Evolutionary conservation across 129 eudicot species (phyloP).

Genomic region (Centella asiatica): DNA sequence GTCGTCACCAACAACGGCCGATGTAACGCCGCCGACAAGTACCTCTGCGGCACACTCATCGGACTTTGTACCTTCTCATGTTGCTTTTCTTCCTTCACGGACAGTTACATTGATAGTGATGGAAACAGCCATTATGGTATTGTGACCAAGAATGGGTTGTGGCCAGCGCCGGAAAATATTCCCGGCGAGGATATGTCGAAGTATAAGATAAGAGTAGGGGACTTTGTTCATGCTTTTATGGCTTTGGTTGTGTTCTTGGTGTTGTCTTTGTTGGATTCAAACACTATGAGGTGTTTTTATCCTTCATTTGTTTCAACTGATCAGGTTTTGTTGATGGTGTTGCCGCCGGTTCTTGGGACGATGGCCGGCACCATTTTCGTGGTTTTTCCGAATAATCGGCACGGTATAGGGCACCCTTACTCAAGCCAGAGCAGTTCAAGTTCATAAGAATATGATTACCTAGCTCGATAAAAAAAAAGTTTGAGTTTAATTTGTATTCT

Average conservation of each 20-base stretch:
- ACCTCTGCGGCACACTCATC: constrained; percentile 37
- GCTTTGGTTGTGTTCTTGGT: constrained; percentile 41
- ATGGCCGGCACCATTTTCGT: constrained; percentile 42
- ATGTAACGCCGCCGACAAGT: constrained; percentile 44
- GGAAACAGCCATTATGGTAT: constrained; percentile 56
- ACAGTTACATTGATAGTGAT: constrained; percentile 47
- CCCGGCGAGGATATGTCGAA: constrained; percentile 26
- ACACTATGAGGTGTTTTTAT: constrained; percentile 53
- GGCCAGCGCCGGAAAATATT: constrained; percentile 26
- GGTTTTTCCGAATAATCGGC: constrained; percentile 50
- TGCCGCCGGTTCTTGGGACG: constrained; percentile 66
- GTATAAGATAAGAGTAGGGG: constrained; percentile 46
- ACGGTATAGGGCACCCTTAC: constrained; percentile 78
- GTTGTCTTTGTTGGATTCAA: constrained; percentile 50
- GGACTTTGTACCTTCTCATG: constrained; percentile 46
- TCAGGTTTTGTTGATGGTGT: constrained; percentile 42
- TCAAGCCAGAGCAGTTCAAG: not conserved
- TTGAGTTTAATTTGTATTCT: too few species aligned
- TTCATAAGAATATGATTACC: not conserved
- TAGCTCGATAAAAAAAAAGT: not conserved
- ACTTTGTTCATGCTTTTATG: constrained; percentile 53
- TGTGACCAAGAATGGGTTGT: constrained; percentile 51
- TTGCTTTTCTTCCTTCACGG: constrained; percentile 65
- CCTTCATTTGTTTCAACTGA: constrained; percentile 42
- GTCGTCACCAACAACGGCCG: constrained; percentile 62